Conservation (phyloP, 2,329 filamentous ascomycete genomes). For the Xylaria sp. region DNA sequence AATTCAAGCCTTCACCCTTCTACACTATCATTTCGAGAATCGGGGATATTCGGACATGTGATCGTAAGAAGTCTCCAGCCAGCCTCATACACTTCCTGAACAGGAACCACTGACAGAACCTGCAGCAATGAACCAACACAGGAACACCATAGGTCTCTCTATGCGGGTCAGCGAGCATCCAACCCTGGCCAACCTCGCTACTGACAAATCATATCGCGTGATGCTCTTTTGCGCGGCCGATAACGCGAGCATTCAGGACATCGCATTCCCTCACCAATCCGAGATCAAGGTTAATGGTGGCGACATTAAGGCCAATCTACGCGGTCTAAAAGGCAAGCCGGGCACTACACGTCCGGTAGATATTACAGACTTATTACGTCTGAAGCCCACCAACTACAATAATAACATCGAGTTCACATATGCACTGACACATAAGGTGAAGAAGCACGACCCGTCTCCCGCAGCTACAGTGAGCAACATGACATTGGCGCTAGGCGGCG, state of each 20-base stretch:
- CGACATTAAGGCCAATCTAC: constrained; percentile 91
- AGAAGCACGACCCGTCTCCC: constrained; percentile 47
- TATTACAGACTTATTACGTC: constrained; percentile 79
- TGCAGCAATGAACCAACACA: constrained; percentile 65
- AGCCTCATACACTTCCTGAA: neutral
- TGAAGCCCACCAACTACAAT: constrained; percentile 72
- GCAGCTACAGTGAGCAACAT: constrained; percentile 45
- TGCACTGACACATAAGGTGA: constrained; percentile 87
- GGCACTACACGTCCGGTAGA: constrained; percentile 94
- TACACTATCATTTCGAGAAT: constrained; percentile 76
- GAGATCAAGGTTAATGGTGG: constrained; percentile 91
- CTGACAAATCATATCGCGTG: constrained; percentile 72
- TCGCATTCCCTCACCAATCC: constrained; percentile 90
- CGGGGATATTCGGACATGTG: constrained; percentile 72
- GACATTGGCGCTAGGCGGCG: constrained; percentile 39
- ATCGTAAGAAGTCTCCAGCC: constrained; percentile 65
- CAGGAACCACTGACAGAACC: constrained; percentile 31
- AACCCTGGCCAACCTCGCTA: constrained; percentile 64
- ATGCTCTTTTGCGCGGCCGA: constrained; percentile 86
- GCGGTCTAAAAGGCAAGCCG: constrained; percentile 94
- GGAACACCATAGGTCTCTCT: constrained; percentile 58
- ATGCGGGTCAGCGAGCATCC: constrained; percentile 63
- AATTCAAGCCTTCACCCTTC: constrained; percentile 82
- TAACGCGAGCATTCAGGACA: constrained; percentile 72
- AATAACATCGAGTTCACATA: constrained; percentile 90